phyloP scores from a whole-genome alignment of 1,139 yeast species.

The Pichia sorboxylosa region DNA sequence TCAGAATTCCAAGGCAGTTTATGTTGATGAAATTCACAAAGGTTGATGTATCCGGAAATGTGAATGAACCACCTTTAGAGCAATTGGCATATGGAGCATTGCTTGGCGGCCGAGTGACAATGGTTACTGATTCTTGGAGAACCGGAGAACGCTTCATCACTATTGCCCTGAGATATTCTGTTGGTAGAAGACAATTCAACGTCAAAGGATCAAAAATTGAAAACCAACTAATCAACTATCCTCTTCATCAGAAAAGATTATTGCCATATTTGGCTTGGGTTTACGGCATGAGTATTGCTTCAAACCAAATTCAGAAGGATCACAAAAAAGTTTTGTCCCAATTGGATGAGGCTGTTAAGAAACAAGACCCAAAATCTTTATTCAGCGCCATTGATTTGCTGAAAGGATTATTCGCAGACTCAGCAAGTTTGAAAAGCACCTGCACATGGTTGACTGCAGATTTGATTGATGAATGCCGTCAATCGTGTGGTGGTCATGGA shows the following conservation, averaged over 20 bases:
- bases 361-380: constrained; percentile 27
- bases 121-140: constrained; percentile 79
- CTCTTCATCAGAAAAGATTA: constrained; percentile 77
- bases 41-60: constrained; percentile 60
- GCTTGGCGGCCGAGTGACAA: constrained; percentile 77
- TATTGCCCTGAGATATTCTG: constrained; percentile 79
- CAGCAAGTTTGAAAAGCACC: constrained; percentile 84
- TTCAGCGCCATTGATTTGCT: constrained; percentile 47
- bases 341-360: constrained; percentile 42
- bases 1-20: constrained; percentile 70
- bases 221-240: constrained; percentile 65
- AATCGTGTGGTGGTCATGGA: constrained; percentile 97
- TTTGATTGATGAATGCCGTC: constrained; percentile 79
- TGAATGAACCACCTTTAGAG: constrained; percentile 66
- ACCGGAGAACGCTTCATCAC: constrained; percentile 70
- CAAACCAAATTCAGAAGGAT: constrained; percentile 50
- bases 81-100: constrained; percentile 82
- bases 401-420: constrained; percentile 71
- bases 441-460: constrained; percentile 78
- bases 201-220: constrained; percentile 32
- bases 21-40: constrained; percentile 75
- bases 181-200: constrained; percentile 81
- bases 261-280: constrained; percentile 70
- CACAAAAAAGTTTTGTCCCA: constrained; percentile 40
- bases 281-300: constrained; percentile 67